Evolutionary conservation across 2,329 filamentous ascomycete species (phyloP), one percentile per base, ranked within the genome.

Genomic region (Amphichorda felina): DNA sequence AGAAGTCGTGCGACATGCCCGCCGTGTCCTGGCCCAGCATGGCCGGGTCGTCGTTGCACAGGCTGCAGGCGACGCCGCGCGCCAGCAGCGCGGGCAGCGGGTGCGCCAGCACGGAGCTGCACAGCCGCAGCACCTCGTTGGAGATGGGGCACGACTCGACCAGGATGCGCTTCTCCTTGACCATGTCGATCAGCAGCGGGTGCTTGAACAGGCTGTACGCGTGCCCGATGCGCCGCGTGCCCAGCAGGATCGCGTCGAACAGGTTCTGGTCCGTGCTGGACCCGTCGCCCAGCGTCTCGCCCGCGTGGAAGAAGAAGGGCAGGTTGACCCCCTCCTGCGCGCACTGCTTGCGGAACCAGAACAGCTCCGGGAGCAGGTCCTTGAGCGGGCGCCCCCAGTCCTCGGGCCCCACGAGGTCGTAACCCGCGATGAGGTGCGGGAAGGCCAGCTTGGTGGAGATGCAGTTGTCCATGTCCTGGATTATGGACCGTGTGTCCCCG

Each of bases 301-400:
- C 89, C 0, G 89, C 88, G 54, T 95, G 88, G 63, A 96, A 93
- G 65, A 94, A 94, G 64, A 95, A 94, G 1, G 89, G 89, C 8
- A 98, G 77, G 34, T 86, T 75, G 26, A 95, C 72, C 3, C 72
- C 75, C 49, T 86, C 79, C 50, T 83, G 70, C 1, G 75, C 72
- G 54, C 87, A 95, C 47, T 81, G 75, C 56, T 89, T 88, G 43
- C 79, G 79, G 68, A 96, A 95, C 86, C 86, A 95, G 57, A 95
- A 89, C 0, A 96, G 64, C 49, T 94, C 76, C 0, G 88, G 87
- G 0, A 89, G 70, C 4, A 94, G 61, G 45, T 91, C 82, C 21
- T 71, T 68, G 18, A 95, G 71, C 0, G 86, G 70, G 10, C 83
- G 73, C 1, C 87, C 88, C 1, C 70, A 55, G 50, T 93, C 83